Percentiles rank a stretch among this genome's conserved stretches.
These are phyloP conservation scores for Tolypocladium album DNA, from an alignment of 2,329 filamentous ascomycete genomes.

Conservation along the genomic window DNA sequence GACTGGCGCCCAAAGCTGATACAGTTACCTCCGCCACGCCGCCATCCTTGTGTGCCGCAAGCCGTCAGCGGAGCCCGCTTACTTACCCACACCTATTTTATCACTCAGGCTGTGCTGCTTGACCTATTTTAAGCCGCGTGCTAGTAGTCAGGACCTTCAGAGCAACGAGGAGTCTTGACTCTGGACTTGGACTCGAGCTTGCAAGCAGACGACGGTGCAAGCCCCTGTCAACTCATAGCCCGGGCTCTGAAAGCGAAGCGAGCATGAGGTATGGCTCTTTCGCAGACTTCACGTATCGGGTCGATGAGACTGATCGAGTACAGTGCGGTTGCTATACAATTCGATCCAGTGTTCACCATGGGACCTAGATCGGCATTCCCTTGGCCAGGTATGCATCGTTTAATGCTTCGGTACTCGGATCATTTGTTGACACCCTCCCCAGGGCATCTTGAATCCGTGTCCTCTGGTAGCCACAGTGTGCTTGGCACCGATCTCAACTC, in stretches of 20 bases:
- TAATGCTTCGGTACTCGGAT: background rate
- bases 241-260: conserved; percentile 5
- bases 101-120: background rate
- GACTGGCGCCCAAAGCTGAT: background rate
- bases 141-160: background rate
- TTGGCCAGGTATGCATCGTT: conserved; percentile 32
- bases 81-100: conserved; percentile 1
- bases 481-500: conserved; percentile 34
- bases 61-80: conserved; percentile 2
- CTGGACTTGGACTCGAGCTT: background rate
- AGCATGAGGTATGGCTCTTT: conserved; percentile 24
- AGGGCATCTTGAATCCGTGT: conserved; percentile 24
- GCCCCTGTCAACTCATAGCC: background rate
- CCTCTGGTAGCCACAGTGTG: conserved; percentile 19
- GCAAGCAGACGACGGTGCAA: background rate
- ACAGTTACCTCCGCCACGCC: conserved; percentile 1
- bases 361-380: conserved; percentile 37
- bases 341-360: conserved; percentile 41
- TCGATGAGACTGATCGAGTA: background rate
- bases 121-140: background rate
- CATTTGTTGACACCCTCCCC: conserved; percentile 1
- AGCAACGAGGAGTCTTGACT: background rate
- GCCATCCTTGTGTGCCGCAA: background rate
- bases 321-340: conserved; percentile 39
- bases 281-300: background rate